Percentiles rank a stretch among this genome's conserved stretches.
Conservation (phyloP, 2,329 filamentous ascomycete species). For the Aspergillus calidoustus region DNA sequence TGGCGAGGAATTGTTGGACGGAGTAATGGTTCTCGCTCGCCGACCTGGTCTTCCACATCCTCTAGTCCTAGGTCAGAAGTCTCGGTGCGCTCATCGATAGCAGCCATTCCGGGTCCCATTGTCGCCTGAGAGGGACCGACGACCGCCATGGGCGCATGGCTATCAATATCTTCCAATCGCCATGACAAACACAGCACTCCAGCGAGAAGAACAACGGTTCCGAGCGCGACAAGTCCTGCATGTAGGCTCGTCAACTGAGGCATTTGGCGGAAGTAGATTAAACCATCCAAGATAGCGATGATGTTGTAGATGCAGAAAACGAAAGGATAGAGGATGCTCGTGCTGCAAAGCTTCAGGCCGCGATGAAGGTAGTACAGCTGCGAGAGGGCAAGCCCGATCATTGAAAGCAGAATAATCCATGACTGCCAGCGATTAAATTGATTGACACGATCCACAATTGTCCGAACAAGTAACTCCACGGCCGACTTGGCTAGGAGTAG, state of each 20-base stretch:
- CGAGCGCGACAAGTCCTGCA: conserved; percentile 74
- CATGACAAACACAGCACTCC: conserved; percentile 92
- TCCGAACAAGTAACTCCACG: conserved; percentile 88
- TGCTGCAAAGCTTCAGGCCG: conserved; percentile 87
- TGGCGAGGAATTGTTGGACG: conserved; percentile 30
- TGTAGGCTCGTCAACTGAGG: conserved; percentile 76
- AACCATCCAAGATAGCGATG: conserved; percentile 92
- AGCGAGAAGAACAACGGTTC: conserved; percentile 80
- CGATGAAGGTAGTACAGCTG: conserved; percentile 96
- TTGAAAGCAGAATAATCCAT: conserved; percentile 83
- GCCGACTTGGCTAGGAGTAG: conserved; percentile 94
- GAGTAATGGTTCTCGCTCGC: conserved; percentile 47
- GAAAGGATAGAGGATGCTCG: conserved; percentile 75
- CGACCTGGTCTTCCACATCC: conserved; percentile 47
- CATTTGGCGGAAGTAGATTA: conserved; percentile 95
- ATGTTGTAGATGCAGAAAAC: conserved; percentile 99
- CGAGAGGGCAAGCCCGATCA: conserved; percentile 79
- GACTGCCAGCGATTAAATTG: conserved; percentile 96
- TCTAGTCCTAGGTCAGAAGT: conserved; percentile 31
- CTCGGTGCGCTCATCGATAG: conserved; percentile 64
- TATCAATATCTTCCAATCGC: conserved; percentile 74
- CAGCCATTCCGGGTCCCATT: conserved; percentile 79
- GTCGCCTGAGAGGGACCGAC: conserved; percentile 66
- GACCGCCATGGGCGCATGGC: conserved; percentile 39
- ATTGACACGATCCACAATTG: conserved; percentile 82